Base-by-base conservation (phyloP, 441 rosid genomes). In the Omphalea diandra region DNA sequence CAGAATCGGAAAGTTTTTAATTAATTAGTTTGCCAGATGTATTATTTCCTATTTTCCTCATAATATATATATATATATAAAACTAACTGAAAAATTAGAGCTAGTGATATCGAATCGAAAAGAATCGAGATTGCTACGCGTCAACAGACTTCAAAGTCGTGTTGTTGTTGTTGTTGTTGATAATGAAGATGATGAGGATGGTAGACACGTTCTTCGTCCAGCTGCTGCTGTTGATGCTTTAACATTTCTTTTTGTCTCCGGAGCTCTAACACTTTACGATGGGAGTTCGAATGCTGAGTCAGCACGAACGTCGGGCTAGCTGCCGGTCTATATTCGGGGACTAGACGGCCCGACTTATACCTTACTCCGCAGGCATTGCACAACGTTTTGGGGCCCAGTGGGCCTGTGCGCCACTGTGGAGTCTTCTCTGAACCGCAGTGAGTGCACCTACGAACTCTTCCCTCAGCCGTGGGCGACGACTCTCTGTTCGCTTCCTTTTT, bases 281-380 rank as follows among this genome's bases (percentile, higher is more conserved):
- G 98, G 26, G 97, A 93, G 69, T 90, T 93, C 3, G 98, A 93
- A 79, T 93, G 98, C 65, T 86, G 86, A 2, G 95, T 85, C 55
- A 87, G 81, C 74, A 87, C 83, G 6, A 93, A 93, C 0, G 97
- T 93, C 18, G 98, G 98, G 63, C 98, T 93, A 1, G 95, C 83
- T 0, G 98, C 98, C 20, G 98, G 98, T 57, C 98, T 77, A 69
- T 93, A 93, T 64, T 93, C 98, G 17, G 98, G 98, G 1, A 93
- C 98, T 7, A 93, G 82, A 43, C 98, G 63, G 0, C 98, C 98
- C 7, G 98, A 92, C 70, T 90, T 92, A 77, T 84, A 92, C 70
- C 98, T 59, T n/a, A 92, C 98, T 1, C 98, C 98, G 24, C 98
- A 92, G 0, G 98, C 98, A 64, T 92, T 92, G 63, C 98, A 92